These are phyloP conservation scores for Penicillium sp. DNA, from an alignment of 2,329 filamentous ascomycete genomes.

Conservation along the genomic window DNA sequence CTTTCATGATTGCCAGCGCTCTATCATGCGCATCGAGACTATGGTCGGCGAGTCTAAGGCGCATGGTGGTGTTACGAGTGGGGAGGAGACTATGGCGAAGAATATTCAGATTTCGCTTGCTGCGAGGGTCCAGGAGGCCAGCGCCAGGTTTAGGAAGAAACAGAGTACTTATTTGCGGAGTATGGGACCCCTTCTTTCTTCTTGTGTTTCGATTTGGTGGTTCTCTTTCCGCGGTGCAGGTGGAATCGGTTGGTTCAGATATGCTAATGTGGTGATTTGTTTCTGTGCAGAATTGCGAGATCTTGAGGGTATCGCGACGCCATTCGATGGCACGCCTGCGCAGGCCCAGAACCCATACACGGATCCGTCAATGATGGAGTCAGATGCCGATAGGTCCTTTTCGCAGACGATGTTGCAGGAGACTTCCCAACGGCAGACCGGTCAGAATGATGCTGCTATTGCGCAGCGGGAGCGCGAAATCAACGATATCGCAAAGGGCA, in stretches of 20 bases:
- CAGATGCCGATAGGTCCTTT: slow-evolving; percentile 87
- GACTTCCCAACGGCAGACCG: slow-evolving; percentile 57
- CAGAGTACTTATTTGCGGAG: slow-evolving; percentile 95
- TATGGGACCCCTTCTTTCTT: slow-evolving; percentile 42
- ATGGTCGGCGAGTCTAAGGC: slow-evolving; percentile 80
- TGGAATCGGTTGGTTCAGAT: slow-evolving; percentile 11
- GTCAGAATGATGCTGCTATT: slow-evolving; percentile 77
- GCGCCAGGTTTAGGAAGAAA: slow-evolving; percentile 91
- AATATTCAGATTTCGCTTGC: slow-evolving; percentile 94
- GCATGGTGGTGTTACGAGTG: slow-evolving; percentile 66
- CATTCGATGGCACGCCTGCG: slow-evolving; percentile 49
- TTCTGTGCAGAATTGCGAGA: slow-evolving; percentile 64
- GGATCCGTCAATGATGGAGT: slow-evolving; percentile 86
- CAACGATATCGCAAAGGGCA: slow-evolving; percentile 95
- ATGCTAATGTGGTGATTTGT: neutral
- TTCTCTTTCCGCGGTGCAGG: neutral
- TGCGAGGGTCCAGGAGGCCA: slow-evolving; percentile 83
- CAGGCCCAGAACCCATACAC: slow-evolving; percentile 64
- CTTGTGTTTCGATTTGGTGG: neutral
- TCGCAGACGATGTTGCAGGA: slow-evolving; percentile 86
- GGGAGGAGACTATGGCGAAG: slow-evolving; percentile 91
- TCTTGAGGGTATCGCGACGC: slow-evolving; percentile 61
- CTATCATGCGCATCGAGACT: slow-evolving; percentile 80
- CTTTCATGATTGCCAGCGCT: slow-evolving; percentile 86
- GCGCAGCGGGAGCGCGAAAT: slow-evolving; percentile 93